Percentiles rank a stretch among this genome's conserved stretches.
These are phyloP conservation scores for Rhizopogon vinicolor DNA, from an alignment of 768 basidiomycete species.

Conservation along the genomic window DNA sequence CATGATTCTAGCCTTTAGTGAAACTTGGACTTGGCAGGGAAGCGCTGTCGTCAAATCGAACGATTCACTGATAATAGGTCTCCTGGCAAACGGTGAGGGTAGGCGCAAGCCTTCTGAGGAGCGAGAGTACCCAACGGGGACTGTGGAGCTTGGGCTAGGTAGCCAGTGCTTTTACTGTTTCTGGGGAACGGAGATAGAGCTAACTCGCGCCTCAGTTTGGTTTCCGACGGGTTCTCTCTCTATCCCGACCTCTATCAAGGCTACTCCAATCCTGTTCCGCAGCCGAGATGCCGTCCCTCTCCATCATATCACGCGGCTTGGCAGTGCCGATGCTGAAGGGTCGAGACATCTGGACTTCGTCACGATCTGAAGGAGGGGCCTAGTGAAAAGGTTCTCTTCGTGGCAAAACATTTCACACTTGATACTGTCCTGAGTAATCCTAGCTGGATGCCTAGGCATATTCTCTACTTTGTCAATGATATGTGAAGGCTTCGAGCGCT, in stretches of 20 bases:
- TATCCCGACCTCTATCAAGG: slow-evolving; percentile 19
- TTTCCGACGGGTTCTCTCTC: slow-evolving; percentile 12
- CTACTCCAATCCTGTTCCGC: slow-evolving; percentile 23
- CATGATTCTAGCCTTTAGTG: slow-evolving; percentile 13
- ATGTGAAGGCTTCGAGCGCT: slow-evolving; percentile 14
- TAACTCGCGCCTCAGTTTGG: slow-evolving; percentile 19
- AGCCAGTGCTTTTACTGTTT: slow-evolving; percentile 14
- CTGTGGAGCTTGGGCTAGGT: slow-evolving; percentile 12
- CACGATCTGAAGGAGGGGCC: slow-evolving; percentile 35
- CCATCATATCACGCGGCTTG: slow-evolving; percentile 16
- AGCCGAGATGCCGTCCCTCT: slow-evolving; percentile 19
- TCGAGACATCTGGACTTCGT: slow-evolving; percentile 40
- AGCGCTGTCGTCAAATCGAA: slow-evolving; percentile 17
- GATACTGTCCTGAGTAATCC: slow-evolving; percentile 16
- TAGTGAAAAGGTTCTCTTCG: slow-evolving; percentile 30
- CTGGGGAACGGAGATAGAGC: neutral
- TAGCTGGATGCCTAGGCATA: slow-evolving; percentile 16
- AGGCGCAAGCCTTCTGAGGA: slow-evolving; percentile 8
- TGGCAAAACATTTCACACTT: slow-evolving; percentile 24
- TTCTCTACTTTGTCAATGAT: slow-evolving; percentile 26
- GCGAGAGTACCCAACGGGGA: slow-evolving; percentile 6
- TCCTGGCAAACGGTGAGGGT: slow-evolving; percentile 24
- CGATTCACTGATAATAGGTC: slow-evolving; percentile 24
- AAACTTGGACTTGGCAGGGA: slow-evolving; percentile 19
- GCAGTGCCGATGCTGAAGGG: slow-evolving; percentile 35